Evolutionary conservation across 2,329 filamentous ascomycete species (phyloP), one percentile per base, ranked within the genome.

Genomic region (Bertia moriformis): DNA sequence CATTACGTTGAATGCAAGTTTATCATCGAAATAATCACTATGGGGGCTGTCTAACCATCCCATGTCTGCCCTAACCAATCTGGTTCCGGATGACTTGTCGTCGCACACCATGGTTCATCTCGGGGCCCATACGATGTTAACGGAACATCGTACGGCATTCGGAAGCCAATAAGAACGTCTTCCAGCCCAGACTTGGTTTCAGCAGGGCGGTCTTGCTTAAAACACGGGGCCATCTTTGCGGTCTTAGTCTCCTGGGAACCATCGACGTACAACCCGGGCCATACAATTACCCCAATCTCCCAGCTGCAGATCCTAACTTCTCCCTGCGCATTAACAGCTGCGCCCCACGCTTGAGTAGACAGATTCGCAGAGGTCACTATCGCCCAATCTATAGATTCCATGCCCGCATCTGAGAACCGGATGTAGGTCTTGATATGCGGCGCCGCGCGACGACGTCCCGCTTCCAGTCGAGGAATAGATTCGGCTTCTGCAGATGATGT

Each of bases 341-440:
- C 60, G 1, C 73, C 73, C 73, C 73, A 78, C 0, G 73, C 73
- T 51, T 78, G 73, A 33, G 65, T 74, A 5, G 69, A 74, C 13
- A 78, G 49, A 44, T 78, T 78, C 2, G 73, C 73, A 15, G 68
- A 73, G 1, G 70, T 74, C 10, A 77, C 47, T 57, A 78, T 64
- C 2, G 70, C 71, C 73, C 73, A 78, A 41, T 74, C 32, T 7
- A 35, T 35, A 7, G 10, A 10, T 7, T 35, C 32, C 32, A 35
- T 35, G 10, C n/a, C 24, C 15, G 32, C 10, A 18, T 35, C 32
- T 18, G 32, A 10, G 32, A 35, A 75, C 3, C 67, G 64, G 38
- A 74, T 63, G 45, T 75, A 78, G 0, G 72, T 77, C 46, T 78
- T 78, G 46, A 78, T 72, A 45, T 78, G 73, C 1, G 73, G 73